Conservation (phyloP, 2,329 filamentous ascomycete species). For the Monilinia vaccinii-corymbosi region DNA sequence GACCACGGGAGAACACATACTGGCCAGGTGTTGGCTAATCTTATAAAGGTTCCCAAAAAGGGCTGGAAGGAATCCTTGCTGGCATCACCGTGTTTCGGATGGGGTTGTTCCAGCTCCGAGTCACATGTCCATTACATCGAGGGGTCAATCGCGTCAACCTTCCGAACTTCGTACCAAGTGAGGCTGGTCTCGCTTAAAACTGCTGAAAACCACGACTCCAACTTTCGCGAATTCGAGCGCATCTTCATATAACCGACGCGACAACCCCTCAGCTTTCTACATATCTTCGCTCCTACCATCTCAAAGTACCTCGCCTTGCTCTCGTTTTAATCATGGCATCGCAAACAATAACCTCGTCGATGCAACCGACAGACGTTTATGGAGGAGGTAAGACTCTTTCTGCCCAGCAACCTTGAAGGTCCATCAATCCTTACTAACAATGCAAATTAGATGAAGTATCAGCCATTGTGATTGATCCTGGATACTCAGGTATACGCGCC, state of each 20-base stretch:
- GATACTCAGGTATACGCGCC: slow-evolving; percentile 82
- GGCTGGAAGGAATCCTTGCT: background rate
- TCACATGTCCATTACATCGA: background rate
- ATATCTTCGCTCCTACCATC: background rate
- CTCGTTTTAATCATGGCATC: slow-evolving; percentile 39
- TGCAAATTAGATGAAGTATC: slow-evolving; percentile 76
- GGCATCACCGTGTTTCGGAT: background rate
- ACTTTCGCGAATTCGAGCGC: slow-evolving; percentile 4
- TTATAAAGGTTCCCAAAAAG: background rate
- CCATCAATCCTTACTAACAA: background rate
- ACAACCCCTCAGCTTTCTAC: background rate
- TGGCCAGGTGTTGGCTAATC: background rate
- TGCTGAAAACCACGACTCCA: background rate
- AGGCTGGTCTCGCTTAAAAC: background rate
- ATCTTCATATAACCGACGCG: slow-evolving; percentile 9
- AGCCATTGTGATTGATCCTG: slow-evolving; percentile 90
- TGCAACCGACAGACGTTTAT: slow-evolving; percentile 53
- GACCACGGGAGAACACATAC: background rate
- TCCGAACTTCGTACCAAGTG: background rate
- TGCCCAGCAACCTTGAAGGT: slow-evolving; percentile 2
- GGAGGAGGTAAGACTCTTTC: slow-evolving; percentile 44
- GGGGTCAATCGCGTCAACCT: slow-evolving; percentile 5
- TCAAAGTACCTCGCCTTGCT: background rate
- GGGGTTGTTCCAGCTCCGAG: slow-evolving; percentile 3
- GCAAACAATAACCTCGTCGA: slow-evolving; percentile 46